These are phyloP conservation scores for Aspergillus clavatus DNA, from an alignment of 2,329 filamentous ascomycete genomes.

Conservation along the genomic window DNA sequence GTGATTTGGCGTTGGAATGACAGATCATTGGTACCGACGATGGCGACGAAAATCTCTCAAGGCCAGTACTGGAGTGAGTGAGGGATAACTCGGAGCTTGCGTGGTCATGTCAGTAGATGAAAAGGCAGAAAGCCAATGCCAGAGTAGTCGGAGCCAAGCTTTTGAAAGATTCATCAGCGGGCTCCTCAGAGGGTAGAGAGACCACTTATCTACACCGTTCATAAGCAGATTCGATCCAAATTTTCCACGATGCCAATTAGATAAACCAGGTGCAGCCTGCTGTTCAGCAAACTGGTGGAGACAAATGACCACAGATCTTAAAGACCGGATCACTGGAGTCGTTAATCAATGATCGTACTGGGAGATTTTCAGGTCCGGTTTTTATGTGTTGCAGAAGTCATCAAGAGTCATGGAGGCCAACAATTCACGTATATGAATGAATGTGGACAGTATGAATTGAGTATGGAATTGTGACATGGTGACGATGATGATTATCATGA, in stretches of 20 bases:
- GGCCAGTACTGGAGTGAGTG: not conserved
- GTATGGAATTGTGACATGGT: not conserved
- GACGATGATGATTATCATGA: not conserved
- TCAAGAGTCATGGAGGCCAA: too few species aligned
- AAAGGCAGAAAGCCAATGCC: not conserved
- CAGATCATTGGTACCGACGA: not conserved
- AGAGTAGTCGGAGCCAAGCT: constrained; percentile 14
- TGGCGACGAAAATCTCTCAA: not conserved
- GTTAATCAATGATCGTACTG: not conserved
- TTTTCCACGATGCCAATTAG: too few species aligned
- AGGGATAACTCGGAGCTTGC: not conserved
- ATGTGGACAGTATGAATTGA: too few species aligned
- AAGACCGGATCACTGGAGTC: too few species aligned
- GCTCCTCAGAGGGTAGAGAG: constrained; percentile 8
- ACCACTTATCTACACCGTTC: constrained; percentile 1
- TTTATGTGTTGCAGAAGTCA: too few species aligned
- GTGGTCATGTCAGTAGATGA: constrained; percentile 2
- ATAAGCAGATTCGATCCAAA: not conserved
- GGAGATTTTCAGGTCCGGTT: not conserved
- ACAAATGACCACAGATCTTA: not conserved
- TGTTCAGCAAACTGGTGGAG: not conserved
- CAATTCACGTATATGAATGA: too few species aligned
- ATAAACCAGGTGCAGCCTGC: not conserved
- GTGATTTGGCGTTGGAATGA: constrained; percentile 3
- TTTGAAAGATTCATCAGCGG: constrained; percentile 13